Conservation (phyloP, 73 alveolate genomes). For the Stentor roeselii region DNA sequence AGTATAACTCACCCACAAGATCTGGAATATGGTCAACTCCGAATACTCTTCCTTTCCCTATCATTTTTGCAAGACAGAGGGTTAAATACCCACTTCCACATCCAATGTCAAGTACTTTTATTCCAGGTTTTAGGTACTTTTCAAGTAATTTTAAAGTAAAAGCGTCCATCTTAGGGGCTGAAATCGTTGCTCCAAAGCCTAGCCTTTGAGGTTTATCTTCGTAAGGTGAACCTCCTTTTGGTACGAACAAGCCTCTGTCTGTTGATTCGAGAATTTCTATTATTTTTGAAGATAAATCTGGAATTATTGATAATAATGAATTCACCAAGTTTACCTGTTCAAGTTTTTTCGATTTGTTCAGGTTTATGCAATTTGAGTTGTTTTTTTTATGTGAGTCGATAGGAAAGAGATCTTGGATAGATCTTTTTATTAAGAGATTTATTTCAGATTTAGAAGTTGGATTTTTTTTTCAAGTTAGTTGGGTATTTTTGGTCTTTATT, state of each 20-base stretch:
- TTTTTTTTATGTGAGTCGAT: too few species aligned
- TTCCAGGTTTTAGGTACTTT: slow-evolving; percentile 27
- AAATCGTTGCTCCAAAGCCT: slow-evolving; percentile 47
- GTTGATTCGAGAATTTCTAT: slow-evolving; percentile 34
- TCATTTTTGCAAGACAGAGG: slow-evolving; percentile 47
- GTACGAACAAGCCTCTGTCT: slow-evolving; percentile 43
- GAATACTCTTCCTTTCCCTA: slow-evolving; percentile 43
- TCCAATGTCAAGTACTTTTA: slow-evolving; percentile 56
- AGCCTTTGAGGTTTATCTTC: slow-evolving; percentile 46
- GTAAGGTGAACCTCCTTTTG: slow-evolving; percentile 25
- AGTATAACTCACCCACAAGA: slow-evolving; percentile 22
- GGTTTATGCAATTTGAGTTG: too few species aligned
- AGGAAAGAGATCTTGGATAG: too few species aligned
- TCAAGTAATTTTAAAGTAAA: slow-evolving; percentile 41
- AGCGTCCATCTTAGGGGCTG: slow-evolving; percentile 69
- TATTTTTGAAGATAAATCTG: slow-evolving; percentile 21
- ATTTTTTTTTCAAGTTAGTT: too few species aligned
- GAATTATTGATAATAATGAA: neutral
- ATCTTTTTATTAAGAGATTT: too few species aligned
- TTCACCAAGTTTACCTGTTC: slow-evolving; percentile 2
- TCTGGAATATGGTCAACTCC: slow-evolving; percentile 61
- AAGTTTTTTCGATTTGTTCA: too few species aligned
- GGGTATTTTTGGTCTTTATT: too few species aligned
- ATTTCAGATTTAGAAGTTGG: too few species aligned
- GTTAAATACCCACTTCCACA: slow-evolving; percentile 64